These are phyloP conservation scores for Notholithocarpus densiflorus DNA, from an alignment of 306 rosid genomes.

Conservation along the genomic window DNA sequence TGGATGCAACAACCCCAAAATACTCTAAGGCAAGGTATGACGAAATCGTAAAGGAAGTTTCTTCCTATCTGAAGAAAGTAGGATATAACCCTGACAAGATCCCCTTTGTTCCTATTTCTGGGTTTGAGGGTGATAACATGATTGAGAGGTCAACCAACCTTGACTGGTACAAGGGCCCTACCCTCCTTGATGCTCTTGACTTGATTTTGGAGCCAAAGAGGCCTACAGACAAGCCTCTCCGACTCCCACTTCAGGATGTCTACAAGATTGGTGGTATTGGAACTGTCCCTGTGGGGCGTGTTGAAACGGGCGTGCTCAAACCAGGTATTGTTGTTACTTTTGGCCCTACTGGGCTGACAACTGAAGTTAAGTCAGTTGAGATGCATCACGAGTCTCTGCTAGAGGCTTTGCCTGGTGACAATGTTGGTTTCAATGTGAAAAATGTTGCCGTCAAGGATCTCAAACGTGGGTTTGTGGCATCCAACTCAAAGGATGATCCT, in stretches of 20 bases:
- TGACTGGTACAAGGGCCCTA: neutral
- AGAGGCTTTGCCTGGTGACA: too few species aligned
- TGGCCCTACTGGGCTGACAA: neutral
- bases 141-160: neutral
- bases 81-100: neutral
- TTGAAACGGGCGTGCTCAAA: too few species aligned
- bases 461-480: neutral
- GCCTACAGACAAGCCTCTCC: neutral
- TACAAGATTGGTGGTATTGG: neutral
- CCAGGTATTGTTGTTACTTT: neutral
- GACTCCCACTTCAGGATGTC: slow-evolving; percentile 3
- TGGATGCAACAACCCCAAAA: too few species aligned
- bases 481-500: neutral
- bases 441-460: neutral
- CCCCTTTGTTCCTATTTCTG: neutral
- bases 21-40: too few species aligned
- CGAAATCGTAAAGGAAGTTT: too few species aligned
- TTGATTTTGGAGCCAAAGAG: neutral
- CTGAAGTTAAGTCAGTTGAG: neutral
- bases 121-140: too few species aligned
- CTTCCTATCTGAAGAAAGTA: too few species aligned
- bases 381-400: neutral
- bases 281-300: neutral
- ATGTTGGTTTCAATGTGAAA: neutral
- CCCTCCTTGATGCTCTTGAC: neutral